Evolutionary conservation across 2,329 filamentous ascomycete species (phyloP).

Genomic region (Diplocarpon mali): DNA sequence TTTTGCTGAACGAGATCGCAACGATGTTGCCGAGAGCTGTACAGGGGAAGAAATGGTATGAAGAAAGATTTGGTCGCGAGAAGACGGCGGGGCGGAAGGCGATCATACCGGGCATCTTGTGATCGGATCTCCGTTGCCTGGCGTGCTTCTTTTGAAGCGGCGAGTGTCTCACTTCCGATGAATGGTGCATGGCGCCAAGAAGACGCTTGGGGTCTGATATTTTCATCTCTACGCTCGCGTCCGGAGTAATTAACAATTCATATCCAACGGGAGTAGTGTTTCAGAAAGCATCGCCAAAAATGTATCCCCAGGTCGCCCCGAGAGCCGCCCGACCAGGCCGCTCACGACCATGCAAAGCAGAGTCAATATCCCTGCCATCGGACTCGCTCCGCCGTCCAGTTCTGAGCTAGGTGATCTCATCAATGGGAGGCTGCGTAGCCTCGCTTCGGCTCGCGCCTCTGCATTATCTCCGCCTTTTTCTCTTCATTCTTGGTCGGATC

Average conservation of each 20-base stretch:
- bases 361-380: too few species aligned
- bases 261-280: too few species aligned
- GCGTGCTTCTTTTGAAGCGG: not conserved
- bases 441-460: constrained; percentile 21
- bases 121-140: constrained; percentile 13
- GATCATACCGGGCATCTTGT: constrained; percentile 44
- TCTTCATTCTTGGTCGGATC: constrained; percentile 35
- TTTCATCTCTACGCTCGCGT: too few species aligned
- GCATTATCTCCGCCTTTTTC: constrained; percentile 24
- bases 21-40: constrained; percentile 84
- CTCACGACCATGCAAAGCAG: too few species aligned
- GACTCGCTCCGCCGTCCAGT: too few species aligned
- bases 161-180: not conserved
- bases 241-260: too few species aligned
- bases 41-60: constrained; percentile 76
- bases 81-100: constrained; percentile 66
- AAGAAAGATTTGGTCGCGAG: constrained; percentile 75
- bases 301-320: too few species aligned
- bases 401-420: not conserved
- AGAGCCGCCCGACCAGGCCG: too few species aligned
- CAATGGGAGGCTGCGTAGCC: constrained; percentile 3
- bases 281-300: too few species aligned
- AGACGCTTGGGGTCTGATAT: too few species aligned
- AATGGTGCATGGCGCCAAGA: too few species aligned
- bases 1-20: constrained; percentile 77